Conservation (phyloP, 345 rosid genomes). For the Corymbia maculata region DNA sequence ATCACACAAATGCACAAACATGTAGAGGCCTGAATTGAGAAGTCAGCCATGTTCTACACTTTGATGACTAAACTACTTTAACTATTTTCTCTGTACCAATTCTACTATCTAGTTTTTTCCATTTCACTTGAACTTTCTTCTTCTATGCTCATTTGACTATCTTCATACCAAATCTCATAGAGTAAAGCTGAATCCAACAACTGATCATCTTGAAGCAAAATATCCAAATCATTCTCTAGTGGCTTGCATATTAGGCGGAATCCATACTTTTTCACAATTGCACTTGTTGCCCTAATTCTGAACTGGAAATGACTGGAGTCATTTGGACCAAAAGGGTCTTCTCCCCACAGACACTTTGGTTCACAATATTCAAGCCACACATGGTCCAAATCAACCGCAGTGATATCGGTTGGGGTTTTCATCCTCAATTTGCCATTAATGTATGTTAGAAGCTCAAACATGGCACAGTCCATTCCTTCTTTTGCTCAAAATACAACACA, state of each 20-base stretch:
- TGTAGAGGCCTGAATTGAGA: too few species aligned
- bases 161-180: accelerated
- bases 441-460: accelerated
- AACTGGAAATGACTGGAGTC: neutral
- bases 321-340: accelerated
- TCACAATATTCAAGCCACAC: accelerated
- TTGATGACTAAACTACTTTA: too few species aligned
- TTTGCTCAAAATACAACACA: neutral
- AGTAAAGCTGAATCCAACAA: neutral
- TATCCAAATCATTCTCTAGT: accelerated
- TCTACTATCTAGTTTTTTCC: too few species aligned
- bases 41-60: neutral
- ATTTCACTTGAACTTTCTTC: neutral
- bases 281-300: accelerated
- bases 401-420: too few species aligned
- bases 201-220: neutral
- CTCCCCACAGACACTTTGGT: accelerated
- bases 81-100: too few species aligned
- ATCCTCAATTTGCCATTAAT: accelerated
- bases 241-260: neutral
- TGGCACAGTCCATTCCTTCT: accelerated
- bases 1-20: too few species aligned
- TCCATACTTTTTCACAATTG: neutral
- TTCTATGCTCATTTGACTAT: accelerated
- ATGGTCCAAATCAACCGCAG: accelerated